phyloP scores from a whole-genome alignment of 2,329 filamentous ascomycete genomes.

The Didymellaceae sp. region DNA sequence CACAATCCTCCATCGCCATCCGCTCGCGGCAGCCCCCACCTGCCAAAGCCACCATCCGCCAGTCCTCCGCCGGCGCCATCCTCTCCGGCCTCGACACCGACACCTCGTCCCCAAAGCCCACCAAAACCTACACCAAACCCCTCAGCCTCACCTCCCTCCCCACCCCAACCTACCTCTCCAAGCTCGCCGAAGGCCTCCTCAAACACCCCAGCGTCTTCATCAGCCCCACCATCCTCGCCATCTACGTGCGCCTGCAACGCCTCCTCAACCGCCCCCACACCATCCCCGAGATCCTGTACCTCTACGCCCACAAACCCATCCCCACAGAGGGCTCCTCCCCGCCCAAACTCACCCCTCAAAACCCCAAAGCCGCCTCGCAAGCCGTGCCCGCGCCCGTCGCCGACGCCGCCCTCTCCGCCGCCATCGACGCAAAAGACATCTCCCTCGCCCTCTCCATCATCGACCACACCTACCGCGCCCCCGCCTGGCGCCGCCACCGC shows the following conservation, averaged over 20 bases:
- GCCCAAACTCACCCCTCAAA: conserved; percentile 54
- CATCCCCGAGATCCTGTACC: conserved; percentile 77
- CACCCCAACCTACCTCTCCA: conserved; percentile 53
- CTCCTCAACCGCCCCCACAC: conserved; percentile 75
- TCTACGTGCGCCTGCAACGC: conserved; percentile 79
- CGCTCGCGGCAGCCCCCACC: conserved; percentile 34
- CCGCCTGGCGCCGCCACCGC: conserved; percentile 72
- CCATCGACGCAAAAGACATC: conserved; percentile 80
- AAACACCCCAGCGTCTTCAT: conserved; percentile 80
- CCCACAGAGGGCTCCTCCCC: conserved; percentile 66
- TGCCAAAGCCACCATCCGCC: conserved; percentile 30
- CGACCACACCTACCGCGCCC: conserved; percentile 70
- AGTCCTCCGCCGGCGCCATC: conserved; percentile 45
- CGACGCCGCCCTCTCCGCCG: conserved; percentile 75
- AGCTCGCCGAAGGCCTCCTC: conserved; percentile 71
- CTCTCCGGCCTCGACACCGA: conserved; percentile 40
- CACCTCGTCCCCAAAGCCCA: background rate
- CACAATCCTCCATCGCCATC: conserved; percentile 37
- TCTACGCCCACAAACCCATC: conserved; percentile 84
- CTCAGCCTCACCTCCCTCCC: conserved; percentile 35
- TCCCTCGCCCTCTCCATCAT: conserved; percentile 78
- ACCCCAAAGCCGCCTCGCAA: conserved; percentile 71
- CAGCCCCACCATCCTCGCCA: conserved; percentile 71
- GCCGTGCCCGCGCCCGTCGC: conserved; percentile 76
- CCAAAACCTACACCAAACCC: conserved; percentile 16